phyloP scores from a whole-genome alignment of 106 monocot species.

The Xerophyta viscosa region DNA sequence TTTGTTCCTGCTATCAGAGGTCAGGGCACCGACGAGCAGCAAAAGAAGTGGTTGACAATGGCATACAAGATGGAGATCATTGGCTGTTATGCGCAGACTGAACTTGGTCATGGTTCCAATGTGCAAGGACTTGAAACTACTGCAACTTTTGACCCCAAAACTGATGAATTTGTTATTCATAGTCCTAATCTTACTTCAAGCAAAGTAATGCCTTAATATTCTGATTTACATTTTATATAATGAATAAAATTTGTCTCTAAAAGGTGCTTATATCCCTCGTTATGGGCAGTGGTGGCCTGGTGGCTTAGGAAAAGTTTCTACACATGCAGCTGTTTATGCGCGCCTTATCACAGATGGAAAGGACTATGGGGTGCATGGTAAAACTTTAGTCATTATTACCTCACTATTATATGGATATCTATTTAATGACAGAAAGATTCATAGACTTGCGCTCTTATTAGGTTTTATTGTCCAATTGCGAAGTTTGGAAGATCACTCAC shows the following conservation, averaged over 20 bases:
- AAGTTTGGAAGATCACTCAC: slow-evolving; percentile 87
- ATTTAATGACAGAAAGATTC: too few relatives aligned
- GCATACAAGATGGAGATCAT: slow-evolving; percentile 90
- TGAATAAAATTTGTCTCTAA: neutral
- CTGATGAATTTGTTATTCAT: slow-evolving; percentile 98
- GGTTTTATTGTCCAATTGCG: slow-evolving; percentile 97
- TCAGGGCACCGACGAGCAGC: slow-evolving; percentile 91
- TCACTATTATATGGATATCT: too few relatives aligned
- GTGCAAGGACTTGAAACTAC: slow-evolving; percentile 99
- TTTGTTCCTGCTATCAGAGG: slow-evolving; percentile 95
- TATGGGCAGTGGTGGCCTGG: slow-evolving; percentile 97
- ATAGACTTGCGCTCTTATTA: too few relatives aligned
- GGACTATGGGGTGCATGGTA: slow-evolving; percentile 92
- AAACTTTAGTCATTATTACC: too few relatives aligned
- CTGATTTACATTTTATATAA: neutral
- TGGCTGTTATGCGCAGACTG: slow-evolving; percentile 98
- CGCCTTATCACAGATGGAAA: slow-evolving; percentile 71
- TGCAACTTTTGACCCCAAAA: slow-evolving; percentile 82
- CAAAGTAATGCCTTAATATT: slow-evolving; percentile 44
- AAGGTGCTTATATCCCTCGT: neutral
- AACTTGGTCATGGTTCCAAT: slow-evolving; percentile 99
- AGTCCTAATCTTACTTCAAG: slow-evolving; percentile 95
- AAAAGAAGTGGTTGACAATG: slow-evolving; percentile 83
- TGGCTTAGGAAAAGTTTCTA: slow-evolving; percentile 88
- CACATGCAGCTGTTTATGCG: slow-evolving; percentile 89